Base-by-base conservation (phyloP, 192 early-diverging fungal species). In the Chytriomyces confervae region DNA sequence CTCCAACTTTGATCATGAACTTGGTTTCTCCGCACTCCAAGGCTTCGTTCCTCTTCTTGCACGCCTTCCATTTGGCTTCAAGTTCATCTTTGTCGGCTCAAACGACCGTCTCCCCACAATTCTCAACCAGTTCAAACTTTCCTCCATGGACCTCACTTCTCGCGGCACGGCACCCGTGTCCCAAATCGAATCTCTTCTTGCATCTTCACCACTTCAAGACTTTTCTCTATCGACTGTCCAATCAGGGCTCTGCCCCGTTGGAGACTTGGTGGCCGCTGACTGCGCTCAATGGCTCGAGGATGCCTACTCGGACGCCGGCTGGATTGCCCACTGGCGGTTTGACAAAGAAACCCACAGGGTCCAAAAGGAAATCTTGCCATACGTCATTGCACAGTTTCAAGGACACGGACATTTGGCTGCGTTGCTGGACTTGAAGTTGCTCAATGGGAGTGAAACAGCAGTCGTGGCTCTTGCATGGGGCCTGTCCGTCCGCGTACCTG, bases 21-120 rank as follows among this genome's bases (percentile, higher is more conserved):
- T 20, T 20, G 53, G 53, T 20, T 57, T 57, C 53, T n/a, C 53
- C 13, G 53, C 53, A 57, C 53, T 57, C 53, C 20, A 13, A n/a
- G 53, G 53, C 53, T 20, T 57, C 53, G 20, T 20, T 20, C 53
- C 53, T 2, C 53, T 57, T 20, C 53, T 57, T 20, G 53, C 53
- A 13, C 13, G 20, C 13, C 20, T 57, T 3, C 53, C 53, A 13
- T 57, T 57, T 20, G 53, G 53, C 5, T 57, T 57, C 53, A 57
- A 57, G 20, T 57, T 57, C 53, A 20, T 20, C 53, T 57, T 57
- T 20, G 53, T 57, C 16, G 53, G 53, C 53, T n/a, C 53, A 57
- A 57, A 57, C 53, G 53, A 57, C 53, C 53, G 53, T 20, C 53
- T 57, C 53, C 53, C 53, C 53, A 20, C 53, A 13, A 57, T 57